Evolutionary conservation across 106 monocot species (phyloP).

Genomic region (Apostasia shenzhenica): DNA sequence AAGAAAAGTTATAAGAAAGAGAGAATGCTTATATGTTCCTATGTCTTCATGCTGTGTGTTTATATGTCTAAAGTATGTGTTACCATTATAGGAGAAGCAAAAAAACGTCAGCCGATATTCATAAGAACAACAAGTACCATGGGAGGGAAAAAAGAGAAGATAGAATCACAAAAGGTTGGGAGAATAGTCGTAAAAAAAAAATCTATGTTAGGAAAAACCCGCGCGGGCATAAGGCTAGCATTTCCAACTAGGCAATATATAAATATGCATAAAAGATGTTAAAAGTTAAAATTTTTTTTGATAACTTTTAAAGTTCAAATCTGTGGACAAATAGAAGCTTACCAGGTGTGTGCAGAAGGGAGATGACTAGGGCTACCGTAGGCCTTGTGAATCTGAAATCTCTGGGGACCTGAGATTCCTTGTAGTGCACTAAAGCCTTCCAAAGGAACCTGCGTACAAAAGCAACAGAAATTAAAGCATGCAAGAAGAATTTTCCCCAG

Average conservation of each 20-base stretch:
- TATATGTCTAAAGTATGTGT: too few relatives aligned
- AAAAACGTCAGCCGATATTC: too few relatives aligned
- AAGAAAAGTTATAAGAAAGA: too few relatives aligned
- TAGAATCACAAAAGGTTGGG: too few relatives aligned
- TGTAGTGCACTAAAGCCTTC: slow-evolving; percentile 98
- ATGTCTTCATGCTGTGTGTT: too few relatives aligned
- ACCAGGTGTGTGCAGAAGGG: slow-evolving; percentile 99
- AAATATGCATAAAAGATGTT: neutral
- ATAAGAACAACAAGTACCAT: too few relatives aligned
- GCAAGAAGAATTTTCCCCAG: too few relatives aligned
- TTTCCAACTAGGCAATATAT: neutral
- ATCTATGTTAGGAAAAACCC: neutral
- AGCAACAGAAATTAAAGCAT: neutral
- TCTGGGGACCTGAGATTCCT: slow-evolving; percentile 93
- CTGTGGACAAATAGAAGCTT: slow-evolving; percentile 6
- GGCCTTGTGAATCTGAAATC: slow-evolving; percentile 98
- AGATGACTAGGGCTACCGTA: slow-evolving; percentile 81
- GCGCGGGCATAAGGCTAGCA: neutral
- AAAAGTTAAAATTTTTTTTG: neutral
- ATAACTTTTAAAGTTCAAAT: neutral
- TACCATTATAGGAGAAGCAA: too few relatives aligned
- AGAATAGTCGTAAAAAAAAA: neutral
- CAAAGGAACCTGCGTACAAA: slow-evolving; percentile 65
- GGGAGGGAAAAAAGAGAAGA: too few relatives aligned
- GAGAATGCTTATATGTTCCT: too few relatives aligned